Base-by-base conservation (phyloP, 139 green algal species). In the Ettlia oleoabundans region DNA sequence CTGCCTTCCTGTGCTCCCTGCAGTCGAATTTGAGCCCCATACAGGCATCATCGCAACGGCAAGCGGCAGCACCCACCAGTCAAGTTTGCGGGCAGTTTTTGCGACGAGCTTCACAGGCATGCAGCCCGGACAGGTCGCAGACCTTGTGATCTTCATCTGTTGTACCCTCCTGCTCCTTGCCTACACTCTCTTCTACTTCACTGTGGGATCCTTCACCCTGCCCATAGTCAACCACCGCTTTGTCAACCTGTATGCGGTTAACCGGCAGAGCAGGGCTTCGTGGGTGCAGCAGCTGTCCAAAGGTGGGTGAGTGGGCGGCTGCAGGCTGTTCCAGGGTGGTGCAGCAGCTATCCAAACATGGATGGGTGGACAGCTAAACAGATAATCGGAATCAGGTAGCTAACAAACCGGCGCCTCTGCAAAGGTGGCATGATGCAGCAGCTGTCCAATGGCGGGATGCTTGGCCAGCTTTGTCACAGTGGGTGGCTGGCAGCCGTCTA, bases 101-200 rank as follows among this genome's bases (percentile, higher is more conserved):
- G n/a, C n/a, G n/a, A n/a, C 47, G 47, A 15, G 13, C 15, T 28
- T 5, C 18, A 9, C 18, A 15, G 55, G 38, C 47, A 78, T 78
- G 71, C 19, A 78, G 1, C 7, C 26, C 30, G 33, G 71, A 2
- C 28, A 78, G 19, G 71, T 51, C 0, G 77, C 77, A 10, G 77
- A 83, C 37, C 55, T 83, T 7, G 61, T 38, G 24, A 76, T 83
- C 26, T 65, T 76, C n/a, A 41, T 83, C 24, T 22, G 32, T 32
- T 74, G 43, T 21, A 15, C 4, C 3, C 4, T 21, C 18, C 26
- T 76, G 0, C 35, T 83, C 19, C 62, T 63, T 47, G 26, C 28
- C 4, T 83, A 83, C 77, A 63, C 28, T 2, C 24, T 76, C 3
- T 63, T 83, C 35, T 77, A 77, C 4, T 83, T 83, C 62, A 73